Evolutionary conservation across 352 stramenopile species (phyloP).

Genomic region (Phytophthora aleatoria): DNA sequence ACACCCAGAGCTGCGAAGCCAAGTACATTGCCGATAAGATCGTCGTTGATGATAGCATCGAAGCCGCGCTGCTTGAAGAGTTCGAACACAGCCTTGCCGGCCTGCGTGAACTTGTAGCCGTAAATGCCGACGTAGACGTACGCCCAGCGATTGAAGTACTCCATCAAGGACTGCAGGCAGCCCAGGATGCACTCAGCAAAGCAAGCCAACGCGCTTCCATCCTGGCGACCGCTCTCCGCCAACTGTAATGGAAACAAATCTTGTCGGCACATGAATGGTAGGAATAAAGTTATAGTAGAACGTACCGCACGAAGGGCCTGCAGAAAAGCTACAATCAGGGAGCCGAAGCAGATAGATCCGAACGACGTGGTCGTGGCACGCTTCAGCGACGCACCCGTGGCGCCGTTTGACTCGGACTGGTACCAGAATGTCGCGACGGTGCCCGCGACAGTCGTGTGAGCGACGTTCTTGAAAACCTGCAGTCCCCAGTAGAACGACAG

Average conservation of each 20-base stretch:
- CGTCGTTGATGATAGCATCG: constrained; percentile 96
- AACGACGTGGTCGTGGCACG: constrained; percentile 92
- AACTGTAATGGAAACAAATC: constrained; percentile 37
- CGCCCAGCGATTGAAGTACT: constrained; percentile 95
- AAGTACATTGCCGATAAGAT: constrained; percentile 93
- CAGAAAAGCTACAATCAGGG: constrained; percentile 93
- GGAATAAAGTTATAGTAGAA: not conserved
- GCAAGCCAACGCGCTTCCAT: constrained; percentile 74
- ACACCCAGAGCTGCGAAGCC: constrained; percentile 90
- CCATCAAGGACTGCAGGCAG: constrained; percentile 85
- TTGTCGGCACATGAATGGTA: constrained; percentile 5
- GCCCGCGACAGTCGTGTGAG: constrained; percentile 92
- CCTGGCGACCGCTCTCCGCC: constrained; percentile 69
- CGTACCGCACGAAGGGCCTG: constrained; percentile 84
- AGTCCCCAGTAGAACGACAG: constrained; percentile 95
- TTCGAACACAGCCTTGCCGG: constrained; percentile 91
- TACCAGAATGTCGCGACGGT: constrained; percentile 97
- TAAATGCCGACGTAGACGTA: constrained; percentile 96
- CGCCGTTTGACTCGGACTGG: constrained; percentile 80
- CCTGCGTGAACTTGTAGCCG: constrained; percentile 94
- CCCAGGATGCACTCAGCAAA: constrained; percentile 85
- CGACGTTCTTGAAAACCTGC: constrained; percentile 92
- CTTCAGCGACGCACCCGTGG: constrained; percentile 83
- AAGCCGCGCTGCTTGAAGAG: constrained; percentile 95
- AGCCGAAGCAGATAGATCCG: constrained; percentile 96